A percentile compares a stretch with the other conserved stretches of the same genome.
phyloP scores from a whole-genome alignment of 768 basidiomycete species.

The Tricholoma terreum region DNA sequence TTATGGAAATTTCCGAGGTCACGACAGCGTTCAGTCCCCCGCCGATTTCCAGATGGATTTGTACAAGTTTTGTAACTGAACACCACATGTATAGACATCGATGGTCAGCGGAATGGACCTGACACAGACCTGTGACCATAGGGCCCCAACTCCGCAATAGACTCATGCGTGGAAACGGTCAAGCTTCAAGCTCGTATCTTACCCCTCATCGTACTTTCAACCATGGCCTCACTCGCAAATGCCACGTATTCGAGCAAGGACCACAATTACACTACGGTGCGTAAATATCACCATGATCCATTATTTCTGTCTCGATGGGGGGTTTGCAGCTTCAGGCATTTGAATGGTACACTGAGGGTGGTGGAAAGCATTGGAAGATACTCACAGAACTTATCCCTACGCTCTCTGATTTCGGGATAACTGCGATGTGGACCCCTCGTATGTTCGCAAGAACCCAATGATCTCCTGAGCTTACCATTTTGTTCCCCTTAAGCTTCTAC shows the following conservation, averaged over 20 bases:
- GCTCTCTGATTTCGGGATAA: not conserved
- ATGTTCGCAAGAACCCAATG: not conserved
- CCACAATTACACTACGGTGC: not conserved
- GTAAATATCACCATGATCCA: not conserved
- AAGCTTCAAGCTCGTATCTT: too few relatives aligned
- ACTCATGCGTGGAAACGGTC: too few relatives aligned
- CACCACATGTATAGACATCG: too few relatives aligned
- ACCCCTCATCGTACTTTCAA: not conserved
- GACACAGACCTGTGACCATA: too few relatives aligned
- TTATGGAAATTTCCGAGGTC: too few relatives aligned
- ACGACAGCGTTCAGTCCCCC: too few relatives aligned
- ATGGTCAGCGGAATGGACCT: too few relatives aligned
- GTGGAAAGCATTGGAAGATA: not conserved
- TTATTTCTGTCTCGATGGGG: not conserved
- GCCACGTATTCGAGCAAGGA: not conserved
- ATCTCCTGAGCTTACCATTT: not conserved
- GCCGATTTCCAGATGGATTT: too few relatives aligned
- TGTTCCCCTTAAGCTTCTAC: not conserved
- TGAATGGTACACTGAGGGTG: not conserved
- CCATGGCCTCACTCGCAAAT: not conserved
- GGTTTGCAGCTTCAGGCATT: not conserved
- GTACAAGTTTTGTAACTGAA: too few relatives aligned
- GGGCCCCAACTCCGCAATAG: too few relatives aligned
- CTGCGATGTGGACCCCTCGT: not conserved
- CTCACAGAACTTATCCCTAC: not conserved